Base-by-base conservation (phyloP, 2,329 filamentous ascomycete species). In the Aureobasidium sp. region DNA sequence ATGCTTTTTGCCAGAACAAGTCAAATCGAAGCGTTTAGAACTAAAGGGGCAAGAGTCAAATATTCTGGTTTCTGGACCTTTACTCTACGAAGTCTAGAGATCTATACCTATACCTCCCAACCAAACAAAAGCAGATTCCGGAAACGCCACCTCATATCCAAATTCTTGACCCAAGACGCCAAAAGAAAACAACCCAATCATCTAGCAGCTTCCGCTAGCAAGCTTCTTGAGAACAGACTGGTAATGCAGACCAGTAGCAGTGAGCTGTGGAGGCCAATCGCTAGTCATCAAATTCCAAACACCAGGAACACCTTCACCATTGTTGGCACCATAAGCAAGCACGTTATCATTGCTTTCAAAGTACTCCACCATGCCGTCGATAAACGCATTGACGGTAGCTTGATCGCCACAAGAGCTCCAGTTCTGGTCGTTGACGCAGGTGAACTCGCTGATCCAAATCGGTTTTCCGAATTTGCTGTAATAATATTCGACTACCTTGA, bases 401-500 rank as follows among this genome's bases (percentile, higher is more conserved):
- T 68, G 68, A 45, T 67, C 66, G 41, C 65, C 68, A 58, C 68
- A 70, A 41, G 68, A 65, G 9, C 45, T 57, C 63, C 62, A 69
- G 60, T 57, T 63, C 27, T 62, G 39, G 31, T 68, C 67, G 47
- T 68, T 60, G 17, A 70, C 68, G 42, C 69, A 70, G 14, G 69
- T 68, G 52, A 70, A 70, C 52, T 70, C 69, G 31, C 48, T 64
- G 20, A 70, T 65, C 68, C 68, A 70, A 44, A 70, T 62, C 4
- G 67, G 67, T 49, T 69, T 70, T 36, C 61, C 56, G 57, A 71
- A 71, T n/a, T 62, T 69, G 22, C 27, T 45, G 15, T 57, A 55
- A 41, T 71, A 70, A 57, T 70, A 68, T 20, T 68, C 68, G 15
- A 70, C 67, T 12, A 66, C 70, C 14, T 65, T 58, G 59, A 66